These are phyloP conservation scores for Novymonas esmeraldas DNA, from an alignment of 208 protist species.

Conservation along the genomic window DNA sequence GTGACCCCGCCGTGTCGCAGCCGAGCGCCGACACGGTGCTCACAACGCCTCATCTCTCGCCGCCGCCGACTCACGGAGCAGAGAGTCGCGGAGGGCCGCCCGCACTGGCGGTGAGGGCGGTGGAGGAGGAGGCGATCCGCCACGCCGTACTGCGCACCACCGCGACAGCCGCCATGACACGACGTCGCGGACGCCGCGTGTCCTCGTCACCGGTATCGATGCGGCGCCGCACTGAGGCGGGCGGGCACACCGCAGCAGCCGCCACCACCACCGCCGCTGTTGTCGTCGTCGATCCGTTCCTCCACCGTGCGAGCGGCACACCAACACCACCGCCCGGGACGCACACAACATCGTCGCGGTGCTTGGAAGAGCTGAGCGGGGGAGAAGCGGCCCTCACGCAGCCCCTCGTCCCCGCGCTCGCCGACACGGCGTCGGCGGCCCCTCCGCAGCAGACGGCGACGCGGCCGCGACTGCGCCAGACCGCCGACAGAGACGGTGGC, in stretches of 20 bases:
- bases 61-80: neutral
- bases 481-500: too few relatives aligned
- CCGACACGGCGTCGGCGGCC: neutral
- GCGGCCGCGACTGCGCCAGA: neutral
- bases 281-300: constrained; percentile 7
- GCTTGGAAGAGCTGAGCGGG: neutral
- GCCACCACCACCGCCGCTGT: too few relatives aligned
- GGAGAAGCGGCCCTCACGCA: neutral
- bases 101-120: neutral
- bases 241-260: neutral
- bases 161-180: constrained; percentile 16
- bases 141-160: constrained; percentile 40
- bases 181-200: constrained; percentile 6
- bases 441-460: neutral
- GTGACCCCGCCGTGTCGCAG: neutral
- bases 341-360: neutral
- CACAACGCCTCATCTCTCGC: constrained; percentile 10
- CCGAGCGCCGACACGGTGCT: neutral
- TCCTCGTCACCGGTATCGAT: neutral
- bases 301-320: neutral
- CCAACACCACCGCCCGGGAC: neutral
- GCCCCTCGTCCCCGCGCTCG: neutral
- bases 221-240: neutral
- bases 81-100: neutral
- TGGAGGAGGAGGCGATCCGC: constrained; percentile 33